These are phyloP conservation scores for Alnus rubra DNA, from an alignment of 306 rosid species.

Conservation along the genomic window DNA sequence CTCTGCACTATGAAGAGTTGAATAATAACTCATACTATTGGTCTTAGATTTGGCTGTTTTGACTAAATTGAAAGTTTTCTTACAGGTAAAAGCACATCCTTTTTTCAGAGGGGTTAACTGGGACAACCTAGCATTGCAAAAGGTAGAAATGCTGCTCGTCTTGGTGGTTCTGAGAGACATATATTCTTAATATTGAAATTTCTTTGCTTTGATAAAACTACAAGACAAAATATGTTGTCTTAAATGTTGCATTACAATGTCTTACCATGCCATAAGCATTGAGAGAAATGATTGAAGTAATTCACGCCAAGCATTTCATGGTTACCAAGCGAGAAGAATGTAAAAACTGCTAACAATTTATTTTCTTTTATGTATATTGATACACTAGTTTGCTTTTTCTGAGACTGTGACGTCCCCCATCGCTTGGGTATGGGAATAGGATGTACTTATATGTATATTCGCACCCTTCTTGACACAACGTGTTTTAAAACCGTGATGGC, in stretches of 20 bases:
- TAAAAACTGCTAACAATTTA: neutral
- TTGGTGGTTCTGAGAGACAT: neutral
- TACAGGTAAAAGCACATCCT: conserved; percentile 15
- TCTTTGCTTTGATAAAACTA: conserved; percentile 4
- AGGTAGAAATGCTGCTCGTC: conserved; percentile 9
- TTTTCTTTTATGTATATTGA: neutral
- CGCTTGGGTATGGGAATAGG: too few species aligned
- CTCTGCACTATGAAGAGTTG: neutral
- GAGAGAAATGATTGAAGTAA: neutral
- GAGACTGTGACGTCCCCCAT: neutral
- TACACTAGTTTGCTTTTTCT: neutral
- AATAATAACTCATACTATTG: neutral
- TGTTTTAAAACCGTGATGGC: too few species aligned
- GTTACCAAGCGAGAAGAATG: neutral
- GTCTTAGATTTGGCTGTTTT: neutral
- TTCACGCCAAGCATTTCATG: neutral
- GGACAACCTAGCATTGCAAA: conserved; percentile 13
- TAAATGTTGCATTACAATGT: neutral
- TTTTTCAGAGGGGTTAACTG: conserved; percentile 13
- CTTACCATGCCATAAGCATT: neutral
- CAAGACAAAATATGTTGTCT: neutral
- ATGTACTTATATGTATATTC: too few species aligned
- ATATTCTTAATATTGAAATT: neutral
- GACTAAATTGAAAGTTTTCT: neutral
- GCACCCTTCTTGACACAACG: too few species aligned